Base-by-base conservation (phyloP, 306 rosid species). In the Castanopsis chinensis region DNA sequence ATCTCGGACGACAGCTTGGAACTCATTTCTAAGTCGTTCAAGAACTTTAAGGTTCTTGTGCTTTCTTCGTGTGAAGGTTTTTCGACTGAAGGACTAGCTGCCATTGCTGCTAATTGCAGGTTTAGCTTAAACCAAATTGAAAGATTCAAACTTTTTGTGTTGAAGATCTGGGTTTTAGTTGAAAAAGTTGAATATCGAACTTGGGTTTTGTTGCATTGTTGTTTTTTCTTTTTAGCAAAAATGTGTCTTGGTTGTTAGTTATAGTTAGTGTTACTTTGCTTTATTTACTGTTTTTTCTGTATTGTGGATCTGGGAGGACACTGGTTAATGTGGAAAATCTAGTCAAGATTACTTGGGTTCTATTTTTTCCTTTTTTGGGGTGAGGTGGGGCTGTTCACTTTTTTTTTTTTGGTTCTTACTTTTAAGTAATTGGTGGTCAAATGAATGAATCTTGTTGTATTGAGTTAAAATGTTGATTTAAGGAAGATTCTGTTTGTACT, bases 91-190 rank as follows among this genome's bases (percentile, higher is more conserved):
- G 99, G 98, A 19, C 93, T 95, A 0, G 98, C 96, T 14, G 84
- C 97, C 94, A 93, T 95, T 89, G 98, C 99, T 19, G 91, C 97
- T 53, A 88, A 93, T 87, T 95, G 98, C 99, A 93, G 99, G 99
- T 88, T 63, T 71, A 80, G 71, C 15, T 67, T 76, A 41, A 41
- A 11, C 53, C 53, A 49, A 49, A 49, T 41, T 41, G 12, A 41
- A 41, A 41, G 45, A 49, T 49, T 13, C 53, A 49, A 49, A 11
- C 17, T 49, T 45, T 49, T 11, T 49, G 53, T 49, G 53, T 49
- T 49, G 71, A 59, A 52, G 76, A 69, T 77, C 51, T 77, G 63
- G 59, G 37, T 77, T 69, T 52, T 58, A 73, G 20, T 49, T 11
- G 3, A 41, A 41, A 41, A 41, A 7, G 12, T 41, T 41, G 45